phyloP scores from a whole-genome alignment of 495 filamentous ascomycete species.

The Xylaria bambusicola region DNA sequence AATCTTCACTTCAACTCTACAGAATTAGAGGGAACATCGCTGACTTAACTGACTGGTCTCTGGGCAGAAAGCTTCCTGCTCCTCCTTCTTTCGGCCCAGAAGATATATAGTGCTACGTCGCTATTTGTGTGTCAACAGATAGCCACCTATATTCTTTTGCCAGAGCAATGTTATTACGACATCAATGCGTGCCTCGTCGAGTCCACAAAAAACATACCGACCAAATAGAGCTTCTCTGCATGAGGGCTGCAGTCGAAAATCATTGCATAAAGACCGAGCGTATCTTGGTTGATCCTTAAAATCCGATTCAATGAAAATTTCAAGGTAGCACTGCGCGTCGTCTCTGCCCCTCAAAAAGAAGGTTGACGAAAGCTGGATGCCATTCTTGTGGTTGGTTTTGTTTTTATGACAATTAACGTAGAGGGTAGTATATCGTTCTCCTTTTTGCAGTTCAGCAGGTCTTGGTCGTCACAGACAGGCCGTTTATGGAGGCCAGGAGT shows the following conservation, averaged over 20 bases:
- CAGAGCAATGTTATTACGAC: background rate
- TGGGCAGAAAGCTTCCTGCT: background rate
- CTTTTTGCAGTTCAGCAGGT: background rate
- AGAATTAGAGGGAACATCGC: background rate
- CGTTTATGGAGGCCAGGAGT: constrained; percentile 10
- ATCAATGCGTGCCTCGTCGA: background rate
- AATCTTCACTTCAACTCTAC: background rate
- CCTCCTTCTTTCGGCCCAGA: background rate
- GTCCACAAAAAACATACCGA: constrained; percentile 1
- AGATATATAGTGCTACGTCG: constrained; percentile 15
- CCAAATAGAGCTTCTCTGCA: constrained; percentile 8
- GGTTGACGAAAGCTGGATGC: background rate
- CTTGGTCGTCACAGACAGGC: background rate
- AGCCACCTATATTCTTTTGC: constrained; percentile 2
- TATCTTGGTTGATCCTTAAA: constrained; percentile 1
- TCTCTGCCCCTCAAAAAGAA: background rate
- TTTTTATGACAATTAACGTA: constrained; percentile 5
- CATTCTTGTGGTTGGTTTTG: background rate
- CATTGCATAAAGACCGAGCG: constrained; percentile 3
- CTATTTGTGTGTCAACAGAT: constrained; percentile 2
- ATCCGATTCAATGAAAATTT: background rate
- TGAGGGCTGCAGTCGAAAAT: constrained; percentile 1
- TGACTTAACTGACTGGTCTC: background rate
- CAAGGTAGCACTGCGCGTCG: background rate
- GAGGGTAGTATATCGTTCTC: constrained; percentile 12